A percentile compares a stretch with the other conserved stretches of the same genome.
phyloP scores from a whole-genome alignment of 169 alveolate genomes.

The Plasmodium falciparum region DNA sequence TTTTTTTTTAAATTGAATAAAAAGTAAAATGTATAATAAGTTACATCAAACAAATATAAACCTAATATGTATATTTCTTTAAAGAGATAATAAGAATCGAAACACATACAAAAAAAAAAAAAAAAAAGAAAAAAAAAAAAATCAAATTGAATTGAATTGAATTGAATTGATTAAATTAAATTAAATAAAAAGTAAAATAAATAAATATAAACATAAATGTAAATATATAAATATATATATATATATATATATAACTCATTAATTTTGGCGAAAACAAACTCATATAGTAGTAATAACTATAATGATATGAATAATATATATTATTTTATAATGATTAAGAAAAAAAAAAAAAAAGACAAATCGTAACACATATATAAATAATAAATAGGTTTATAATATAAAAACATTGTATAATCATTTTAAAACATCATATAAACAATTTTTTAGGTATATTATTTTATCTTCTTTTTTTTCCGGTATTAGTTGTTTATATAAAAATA shows the following conservation, averaged over 20 bases:
- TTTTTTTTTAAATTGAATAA: too few species aligned
- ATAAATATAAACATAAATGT: not conserved
- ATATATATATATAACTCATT: not conserved
- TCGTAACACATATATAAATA: not conserved
- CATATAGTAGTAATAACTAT: not conserved
- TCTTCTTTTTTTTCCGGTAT: constrained; percentile 44
- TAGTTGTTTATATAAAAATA: constrained; percentile 37
- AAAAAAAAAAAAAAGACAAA: constrained; percentile 1
- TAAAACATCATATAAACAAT: constrained; percentile 35
- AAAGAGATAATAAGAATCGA: too few species aligned
- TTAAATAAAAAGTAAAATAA: not conserved
- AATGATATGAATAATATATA: not conserved
- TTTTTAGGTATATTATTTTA: constrained; percentile 34
- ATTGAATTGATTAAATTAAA: not conserved
- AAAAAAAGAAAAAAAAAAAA: constrained; percentile 1
- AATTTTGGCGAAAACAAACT: not conserved
- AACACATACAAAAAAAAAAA: not conserved
- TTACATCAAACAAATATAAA: too few species aligned
- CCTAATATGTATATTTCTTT: too few species aligned
- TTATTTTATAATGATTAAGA: not conserved
- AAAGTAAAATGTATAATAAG: too few species aligned
- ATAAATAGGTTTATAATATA: not conserved
- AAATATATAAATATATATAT: too few species aligned
- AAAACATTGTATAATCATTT: constrained; percentile 17
- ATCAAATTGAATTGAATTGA: too few species aligned